Evolutionary conservation across 2,329 filamentous ascomycete genomes (phyloP).

Genomic region (Diplocarpon rosae): DNA sequence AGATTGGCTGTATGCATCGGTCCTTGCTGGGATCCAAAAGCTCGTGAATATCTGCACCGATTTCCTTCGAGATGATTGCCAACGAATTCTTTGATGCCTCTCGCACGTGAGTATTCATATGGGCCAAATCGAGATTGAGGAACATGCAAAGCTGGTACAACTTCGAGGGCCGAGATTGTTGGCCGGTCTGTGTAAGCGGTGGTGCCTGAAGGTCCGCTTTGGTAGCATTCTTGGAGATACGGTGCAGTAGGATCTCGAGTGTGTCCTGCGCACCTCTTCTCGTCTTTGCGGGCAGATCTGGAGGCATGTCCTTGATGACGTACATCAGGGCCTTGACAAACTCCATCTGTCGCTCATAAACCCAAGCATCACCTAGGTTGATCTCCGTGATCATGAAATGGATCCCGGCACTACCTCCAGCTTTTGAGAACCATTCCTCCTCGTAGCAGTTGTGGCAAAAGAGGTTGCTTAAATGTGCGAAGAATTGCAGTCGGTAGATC

Average conservation of each 20-base stretch:
- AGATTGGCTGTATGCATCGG: constrained; percentile 79
- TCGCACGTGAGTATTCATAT: constrained; percentile 93
- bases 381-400: constrained; percentile 76
- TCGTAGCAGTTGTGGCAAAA: constrained; percentile 95
- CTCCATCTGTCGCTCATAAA: constrained; percentile 71
- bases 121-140: constrained; percentile 78
- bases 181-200: constrained; percentile 42
- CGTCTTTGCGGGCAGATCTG: constrained; percentile 85
- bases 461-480: constrained; percentile 66
- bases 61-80: constrained; percentile 66
- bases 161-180: constrained; percentile 48
- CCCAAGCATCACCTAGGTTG: constrained; percentile 74
- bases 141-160: constrained; percentile 71
- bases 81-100: constrained; percentile 76
- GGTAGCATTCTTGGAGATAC: constrained; percentile 67
- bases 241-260: constrained; percentile 64
- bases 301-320: constrained; percentile 96
- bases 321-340: constrained; percentile 89
- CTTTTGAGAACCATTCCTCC: constrained; percentile 98
- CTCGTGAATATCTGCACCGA: constrained; percentile 73
- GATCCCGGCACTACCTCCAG: constrained; percentile 84
- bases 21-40: constrained; percentile 85
- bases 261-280: constrained; percentile 73
- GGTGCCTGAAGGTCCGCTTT: constrained; percentile 59
- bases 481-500: constrained; percentile 71